Evolutionary conservation across 2,329 filamentous ascomycete genomes (phyloP), one percentile per base, ranked within the genome.

Genomic region (Polychaeton citri): DNA sequence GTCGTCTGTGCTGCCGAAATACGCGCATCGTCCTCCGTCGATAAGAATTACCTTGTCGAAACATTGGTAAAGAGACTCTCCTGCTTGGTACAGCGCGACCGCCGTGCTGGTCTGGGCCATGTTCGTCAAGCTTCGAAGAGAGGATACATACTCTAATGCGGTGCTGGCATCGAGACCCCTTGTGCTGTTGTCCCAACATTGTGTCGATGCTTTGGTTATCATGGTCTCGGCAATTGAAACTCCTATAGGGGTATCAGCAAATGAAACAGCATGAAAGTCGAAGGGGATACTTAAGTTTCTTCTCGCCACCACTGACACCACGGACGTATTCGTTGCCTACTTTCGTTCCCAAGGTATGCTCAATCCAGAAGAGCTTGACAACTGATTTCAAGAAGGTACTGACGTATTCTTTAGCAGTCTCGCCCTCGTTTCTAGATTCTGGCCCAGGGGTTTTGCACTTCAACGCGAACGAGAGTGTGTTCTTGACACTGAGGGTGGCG

Each of bases 281-380:
- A 4, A 7, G 4, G 15, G 12, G 24, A n/a, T n/a, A 28, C 24
- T 68, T 63, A 26, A 65, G 58, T 49, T 68, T 67, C 42, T 62
- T 60, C 47, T 68, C 65, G 6, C 65, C 65, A 31, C 64, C 65
- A 31, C 57, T 62, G 1, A 92, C 70, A 55, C 85, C 86, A 34
- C 82, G 77, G 15, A 90, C 71, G 43, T 88, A 85, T 1, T 75
- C 72, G 43, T 90, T 81, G 6, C 87, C 87, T 18, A 94, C 84
- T 19, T 88, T 75, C 0, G 87, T 95, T 53, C 86, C 73, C 35
- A 75, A 72, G 0, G 85, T 92, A 57, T 94, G 85, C 56, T 87
- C 81, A 36, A 94, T 93, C 53, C 88, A 90, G 67, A 94, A 92
- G 81, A 92, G 90, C 52, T 83, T 84, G 35, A 94, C 66, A 40